Evolutionary conservation across 345 rosid genomes (phyloP).

Genomic region (Trapa incisa): DNA sequence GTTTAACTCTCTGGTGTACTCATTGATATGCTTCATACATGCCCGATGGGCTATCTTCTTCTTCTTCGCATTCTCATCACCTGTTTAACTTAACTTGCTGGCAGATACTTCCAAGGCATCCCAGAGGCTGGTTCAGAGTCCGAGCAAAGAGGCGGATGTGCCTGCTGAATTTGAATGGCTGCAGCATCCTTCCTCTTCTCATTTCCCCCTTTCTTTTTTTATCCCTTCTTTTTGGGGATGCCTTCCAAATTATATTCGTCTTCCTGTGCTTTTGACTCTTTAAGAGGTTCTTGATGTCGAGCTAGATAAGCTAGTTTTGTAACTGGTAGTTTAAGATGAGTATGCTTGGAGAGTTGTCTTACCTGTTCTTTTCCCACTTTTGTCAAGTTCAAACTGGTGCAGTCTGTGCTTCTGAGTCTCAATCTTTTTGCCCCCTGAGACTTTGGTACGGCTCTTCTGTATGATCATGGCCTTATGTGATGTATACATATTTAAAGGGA

Average conservation of each 20-base stretch:
- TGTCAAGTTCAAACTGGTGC: background rate
- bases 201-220: background rate
- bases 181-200: background rate
- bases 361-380: background rate
- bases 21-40: background rate
- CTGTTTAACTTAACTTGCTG: background rate
- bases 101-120: slow-evolving; percentile 86
- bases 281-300: background rate
- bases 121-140: slow-evolving; percentile 59
- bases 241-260: background rate
- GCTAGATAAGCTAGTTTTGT: background rate
- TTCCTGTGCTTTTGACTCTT: background rate
- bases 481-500: too few species aligned
- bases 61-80: background rate
- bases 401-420: background rate
- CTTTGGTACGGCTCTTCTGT: background rate
- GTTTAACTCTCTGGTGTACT: slow-evolving; percentile 12
- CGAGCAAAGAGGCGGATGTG: slow-evolving; percentile 89
- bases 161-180: slow-evolving; percentile 42
- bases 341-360: background rate
- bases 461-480: background rate
- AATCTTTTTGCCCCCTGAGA: background rate
- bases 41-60: background rate
- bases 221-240: background rate
- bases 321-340: background rate